phyloP scores from a whole-genome alignment of 129 eudicot species.

The Cynara cardunculus region DNA sequence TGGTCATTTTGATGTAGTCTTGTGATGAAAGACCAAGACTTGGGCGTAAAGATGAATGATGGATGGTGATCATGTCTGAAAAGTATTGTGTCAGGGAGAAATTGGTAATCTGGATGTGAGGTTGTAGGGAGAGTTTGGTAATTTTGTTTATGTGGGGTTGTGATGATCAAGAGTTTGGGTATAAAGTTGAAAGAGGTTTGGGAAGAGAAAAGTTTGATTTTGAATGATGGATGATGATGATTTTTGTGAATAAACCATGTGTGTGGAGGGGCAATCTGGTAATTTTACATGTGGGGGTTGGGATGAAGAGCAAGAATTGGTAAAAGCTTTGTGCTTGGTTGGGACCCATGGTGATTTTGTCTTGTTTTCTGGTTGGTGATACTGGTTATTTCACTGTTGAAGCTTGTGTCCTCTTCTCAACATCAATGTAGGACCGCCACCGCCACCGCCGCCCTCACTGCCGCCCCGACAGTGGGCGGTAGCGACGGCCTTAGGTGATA shows the following conservation, averaged over 20 bases:
- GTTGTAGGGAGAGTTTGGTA: slow-evolving; percentile 13
- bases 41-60: background rate
- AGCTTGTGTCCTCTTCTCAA: background rate
- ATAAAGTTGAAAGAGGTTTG: background rate
- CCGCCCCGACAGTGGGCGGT: too few species aligned
- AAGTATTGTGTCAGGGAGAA: background rate
- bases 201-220: background rate
- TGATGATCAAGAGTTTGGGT: background rate
- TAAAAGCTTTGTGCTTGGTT: slow-evolving; percentile 8
- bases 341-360: slow-evolving; percentile 24
- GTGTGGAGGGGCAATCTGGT: background rate
- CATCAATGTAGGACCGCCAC: slow-evolving; percentile 4
- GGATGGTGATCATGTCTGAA: background rate
- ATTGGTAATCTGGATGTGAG: background rate
- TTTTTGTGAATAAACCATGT: background rate
- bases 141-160: background rate
- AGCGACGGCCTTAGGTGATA: background rate
- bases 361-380: slow-evolving; percentile 26
- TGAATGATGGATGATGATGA: background rate
- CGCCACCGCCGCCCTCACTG: background rate
- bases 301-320: slow-evolving; percentile 9
- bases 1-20: background rate
- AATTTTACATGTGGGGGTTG: background rate
- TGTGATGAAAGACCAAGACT: background rate
- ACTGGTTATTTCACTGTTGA: slow-evolving; percentile 11